These are phyloP conservation scores for Brassica juncea DNA, from an alignment of 345 rosid genomes.

Conservation along the genomic window DNA sequence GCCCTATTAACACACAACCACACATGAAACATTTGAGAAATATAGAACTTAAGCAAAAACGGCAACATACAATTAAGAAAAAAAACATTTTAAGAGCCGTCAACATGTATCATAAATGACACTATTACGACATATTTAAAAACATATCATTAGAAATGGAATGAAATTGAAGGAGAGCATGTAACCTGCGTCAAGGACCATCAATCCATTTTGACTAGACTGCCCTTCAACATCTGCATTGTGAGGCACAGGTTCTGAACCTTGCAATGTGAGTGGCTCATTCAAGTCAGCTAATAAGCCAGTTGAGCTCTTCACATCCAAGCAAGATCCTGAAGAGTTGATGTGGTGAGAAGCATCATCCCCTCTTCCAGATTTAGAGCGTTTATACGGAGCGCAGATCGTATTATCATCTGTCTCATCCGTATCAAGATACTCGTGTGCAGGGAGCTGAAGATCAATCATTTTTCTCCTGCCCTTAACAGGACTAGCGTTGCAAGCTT, in stretches of 20 bases:
- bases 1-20: conserved; percentile 49
- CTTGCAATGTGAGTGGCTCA: conserved; percentile 50
- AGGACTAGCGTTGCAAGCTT: conserved; percentile 20
- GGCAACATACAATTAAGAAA: neutral
- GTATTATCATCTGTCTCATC: conserved; percentile 32
- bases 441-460: conserved; percentile 62
- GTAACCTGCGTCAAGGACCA: conserved; percentile 58
- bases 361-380: conserved; percentile 36
- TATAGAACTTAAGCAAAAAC: neutral
- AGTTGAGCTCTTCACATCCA: conserved; percentile 32
- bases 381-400: neutral
- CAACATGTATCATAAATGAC: no score
- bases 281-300: conserved; percentile 52
- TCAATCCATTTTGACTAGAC: conserved; percentile 35
- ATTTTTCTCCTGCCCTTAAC: conserved; percentile 38
- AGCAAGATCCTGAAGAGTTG: conserved; percentile 41
- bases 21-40: conserved; percentile 35
- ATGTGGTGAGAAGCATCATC: conserved; percentile 18
- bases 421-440: conserved; percentile 40
- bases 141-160: conserved; percentile 5
- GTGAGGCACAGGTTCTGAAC: conserved; percentile 35
- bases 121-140: neutral
- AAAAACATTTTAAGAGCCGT: neutral
- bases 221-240: conserved; percentile 32
- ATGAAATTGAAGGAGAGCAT: neutral